These are phyloP conservation scores for Earliella scabrosa DNA, from an alignment of 1,284 basidiomycete species.

Conservation along the genomic window DNA sequence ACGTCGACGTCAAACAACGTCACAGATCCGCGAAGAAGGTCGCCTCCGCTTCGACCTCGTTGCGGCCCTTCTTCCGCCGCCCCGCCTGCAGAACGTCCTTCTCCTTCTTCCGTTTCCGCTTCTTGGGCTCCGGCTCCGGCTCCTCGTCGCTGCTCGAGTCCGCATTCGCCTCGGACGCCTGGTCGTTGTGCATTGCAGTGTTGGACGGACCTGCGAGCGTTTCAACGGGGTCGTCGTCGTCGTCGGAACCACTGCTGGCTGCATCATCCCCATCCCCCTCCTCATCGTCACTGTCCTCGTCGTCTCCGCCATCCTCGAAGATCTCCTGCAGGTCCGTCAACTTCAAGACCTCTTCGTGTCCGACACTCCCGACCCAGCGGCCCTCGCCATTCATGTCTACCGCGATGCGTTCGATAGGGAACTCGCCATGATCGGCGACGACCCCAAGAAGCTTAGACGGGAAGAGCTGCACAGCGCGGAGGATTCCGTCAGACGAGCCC, in stretches of 20 bases:
- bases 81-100: slow-evolving; percentile 48
- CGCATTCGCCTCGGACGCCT: slow-evolving; percentile 28
- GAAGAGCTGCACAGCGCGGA: slow-evolving; percentile 88
- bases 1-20: not conserved
- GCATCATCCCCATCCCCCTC: slow-evolving; percentile 28
- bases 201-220: slow-evolving; percentile 36
- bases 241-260: slow-evolving; percentile 24
- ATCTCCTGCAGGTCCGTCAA: slow-evolving; percentile 80
- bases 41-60: slow-evolving; percentile 54
- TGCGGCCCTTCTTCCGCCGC: slow-evolving; percentile 62
- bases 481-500: slow-evolving; percentile 91
- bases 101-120: slow-evolving; percentile 61
- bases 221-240: slow-evolving; percentile 38
- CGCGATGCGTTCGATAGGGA: slow-evolving; percentile 88
- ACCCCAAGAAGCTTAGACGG: slow-evolving; percentile 92
- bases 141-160: slow-evolving; percentile 42
- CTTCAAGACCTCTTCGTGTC: slow-evolving; percentile 87
- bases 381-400: slow-evolving; percentile 56
- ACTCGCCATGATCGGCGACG: slow-evolving; percentile 88
- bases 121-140: slow-evolving; percentile 45
- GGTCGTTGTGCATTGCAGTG: slow-evolving; percentile 45
- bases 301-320: slow-evolving; percentile 53
- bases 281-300: slow-evolving; percentile 41
- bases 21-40: slow-evolving; percentile 77
- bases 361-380: slow-evolving; percentile 91